Conservation (phyloP, 768 basidiomycete species). For the Gloeophyllum trabeum region DNA sequence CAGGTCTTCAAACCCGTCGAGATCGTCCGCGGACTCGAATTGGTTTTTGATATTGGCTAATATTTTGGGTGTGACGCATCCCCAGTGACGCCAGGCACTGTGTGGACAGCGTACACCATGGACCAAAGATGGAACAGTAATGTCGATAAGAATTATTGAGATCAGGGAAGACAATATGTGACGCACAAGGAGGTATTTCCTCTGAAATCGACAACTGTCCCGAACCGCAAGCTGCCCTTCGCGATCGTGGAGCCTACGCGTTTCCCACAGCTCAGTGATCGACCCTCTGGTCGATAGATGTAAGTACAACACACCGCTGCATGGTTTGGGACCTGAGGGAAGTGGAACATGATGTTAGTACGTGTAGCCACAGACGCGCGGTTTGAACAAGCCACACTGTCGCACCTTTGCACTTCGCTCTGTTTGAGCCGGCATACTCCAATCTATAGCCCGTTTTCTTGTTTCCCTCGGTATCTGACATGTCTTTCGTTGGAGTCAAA, state of each 20-base stretch:
- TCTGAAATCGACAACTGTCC: slow-evolving; percentile 61
- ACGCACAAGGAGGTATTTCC: slow-evolving; percentile 61
- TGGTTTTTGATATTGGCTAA: slow-evolving; percentile 58
- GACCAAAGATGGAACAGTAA: slow-evolving; percentile 1
- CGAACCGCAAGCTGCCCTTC: slow-evolving; percentile 68
- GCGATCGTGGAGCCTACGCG: slow-evolving; percentile 50
- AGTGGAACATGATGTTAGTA: slow-evolving; percentile 10
- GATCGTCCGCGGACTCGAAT: slow-evolving; percentile 46
- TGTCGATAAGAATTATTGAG: too few species aligned
- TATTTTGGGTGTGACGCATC: slow-evolving; percentile 65
- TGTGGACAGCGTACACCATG: too few species aligned
- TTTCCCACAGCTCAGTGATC: slow-evolving; percentile 10
- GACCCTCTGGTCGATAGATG: slow-evolving; percentile 3
- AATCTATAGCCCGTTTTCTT: slow-evolving; percentile 64
- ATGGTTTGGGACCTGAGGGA: slow-evolving; percentile 64
- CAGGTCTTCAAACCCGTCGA: slow-evolving; percentile 82
- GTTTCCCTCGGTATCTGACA: slow-evolving; percentile 24
- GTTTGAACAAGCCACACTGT: too few species aligned
- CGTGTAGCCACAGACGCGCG: too few species aligned
- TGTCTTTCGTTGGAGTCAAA: slow-evolving; percentile 6
- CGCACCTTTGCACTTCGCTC: slow-evolving; percentile 73
- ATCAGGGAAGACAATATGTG: not conserved
- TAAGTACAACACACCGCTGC: slow-evolving; percentile 35
- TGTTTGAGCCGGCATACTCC: slow-evolving; percentile 58
- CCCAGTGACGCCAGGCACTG: slow-evolving; percentile 87